Percentiles rank a stretch among this genome's conserved stretches.
Evolutionary conservation across 2,329 filamentous ascomycete genomes (phyloP).

Genomic region (Fusarium sarcochroum): DNA sequence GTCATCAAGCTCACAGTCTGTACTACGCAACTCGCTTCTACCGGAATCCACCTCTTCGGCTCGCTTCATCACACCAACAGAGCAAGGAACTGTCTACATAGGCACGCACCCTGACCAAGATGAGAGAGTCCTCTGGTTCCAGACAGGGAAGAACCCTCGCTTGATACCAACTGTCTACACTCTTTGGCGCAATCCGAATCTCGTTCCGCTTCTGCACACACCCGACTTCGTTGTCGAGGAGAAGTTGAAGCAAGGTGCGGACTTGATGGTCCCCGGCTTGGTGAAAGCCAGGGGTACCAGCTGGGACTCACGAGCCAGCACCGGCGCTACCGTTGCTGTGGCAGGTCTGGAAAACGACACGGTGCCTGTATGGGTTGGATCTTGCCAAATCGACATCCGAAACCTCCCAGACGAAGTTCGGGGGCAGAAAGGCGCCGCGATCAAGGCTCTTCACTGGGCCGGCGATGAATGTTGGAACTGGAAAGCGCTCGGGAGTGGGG

Average conservation of each 20-base stretch:
- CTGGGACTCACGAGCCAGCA: slow-evolving; percentile 39
- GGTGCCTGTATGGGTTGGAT: slow-evolving; percentile 40
- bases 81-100: slow-evolving; percentile 40
- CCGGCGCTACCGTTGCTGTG: slow-evolving; percentile 42
- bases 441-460: slow-evolving; percentile 43
- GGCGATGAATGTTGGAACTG: slow-evolving; percentile 45
- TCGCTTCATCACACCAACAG: slow-evolving; percentile 40
- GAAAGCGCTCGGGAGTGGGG: slow-evolving; percentile 41
- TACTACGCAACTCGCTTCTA: slow-evolving; percentile 41
- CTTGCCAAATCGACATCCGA: slow-evolving; percentile 38
- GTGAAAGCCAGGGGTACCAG: slow-evolving; percentile 27
- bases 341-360: slow-evolving; percentile 41
- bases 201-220: slow-evolving; percentile 42
- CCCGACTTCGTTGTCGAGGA: slow-evolving; percentile 45
- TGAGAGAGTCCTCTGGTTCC: slow-evolving; percentile 46
- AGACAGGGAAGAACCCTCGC: slow-evolving; percentile 40
- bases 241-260: slow-evolving; percentile 40
- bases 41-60: slow-evolving; percentile 43
- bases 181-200: slow-evolving; percentile 41
- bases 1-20: slow-evolving; percentile 30
- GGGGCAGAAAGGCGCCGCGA: slow-evolving; percentile 39
- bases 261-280: slow-evolving; percentile 43
- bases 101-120: slow-evolving; percentile 36
- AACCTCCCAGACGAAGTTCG: slow-evolving; percentile 26
- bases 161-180: slow-evolving; percentile 45